Evolutionary conservation across 441 rosid genomes (phyloP).

Genomic region (Gossypium schwendimanii): DNA sequence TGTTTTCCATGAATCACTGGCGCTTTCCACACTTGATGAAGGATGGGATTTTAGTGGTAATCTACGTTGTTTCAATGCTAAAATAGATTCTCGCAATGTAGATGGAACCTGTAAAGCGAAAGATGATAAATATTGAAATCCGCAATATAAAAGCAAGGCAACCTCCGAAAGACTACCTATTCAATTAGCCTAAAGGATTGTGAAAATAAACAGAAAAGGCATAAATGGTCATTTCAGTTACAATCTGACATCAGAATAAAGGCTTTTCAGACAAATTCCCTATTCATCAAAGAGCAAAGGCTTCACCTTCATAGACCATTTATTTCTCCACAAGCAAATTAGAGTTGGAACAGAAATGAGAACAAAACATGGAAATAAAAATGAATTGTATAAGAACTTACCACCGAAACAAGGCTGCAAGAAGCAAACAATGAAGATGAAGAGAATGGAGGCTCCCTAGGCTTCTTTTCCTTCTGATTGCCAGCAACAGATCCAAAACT

Average conservation of each 20-base stretch:
- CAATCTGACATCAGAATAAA: background rate
- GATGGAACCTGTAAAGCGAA: slow-evolving; percentile 51
- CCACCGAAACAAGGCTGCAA: slow-evolving; percentile 53
- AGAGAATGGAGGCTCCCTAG: slow-evolving; percentile 52
- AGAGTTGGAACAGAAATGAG: background rate
- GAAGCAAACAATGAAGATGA: slow-evolving; percentile 67
- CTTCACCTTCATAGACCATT: background rate
- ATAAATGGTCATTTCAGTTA: background rate
- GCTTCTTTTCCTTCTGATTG: slow-evolving; percentile 37
- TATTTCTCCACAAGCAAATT: background rate
- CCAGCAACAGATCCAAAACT: slow-evolving; percentile 68
- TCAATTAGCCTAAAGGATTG: background rate
- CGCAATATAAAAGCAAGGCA: background rate
- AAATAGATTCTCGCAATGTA: slow-evolving; percentile 40
- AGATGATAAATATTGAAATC: background rate
- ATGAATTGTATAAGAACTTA: slow-evolving; percentile 26
- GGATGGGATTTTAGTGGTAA: slow-evolving; percentile 22
- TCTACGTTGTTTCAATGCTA: slow-evolving; percentile 38
- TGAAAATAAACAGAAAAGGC: background rate
- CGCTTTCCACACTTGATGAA: slow-evolving; percentile 16
- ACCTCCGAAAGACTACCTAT: background rate
- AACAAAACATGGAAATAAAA: background rate
- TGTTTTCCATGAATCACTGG: slow-evolving; percentile 9
- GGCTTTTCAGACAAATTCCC: background rate
- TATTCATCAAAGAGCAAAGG: background rate